Percentiles rank a stretch among this genome's conserved stretches.
phyloP scores from a whole-genome alignment of 306 rosid genomes.

The Benincasa hispida region DNA sequence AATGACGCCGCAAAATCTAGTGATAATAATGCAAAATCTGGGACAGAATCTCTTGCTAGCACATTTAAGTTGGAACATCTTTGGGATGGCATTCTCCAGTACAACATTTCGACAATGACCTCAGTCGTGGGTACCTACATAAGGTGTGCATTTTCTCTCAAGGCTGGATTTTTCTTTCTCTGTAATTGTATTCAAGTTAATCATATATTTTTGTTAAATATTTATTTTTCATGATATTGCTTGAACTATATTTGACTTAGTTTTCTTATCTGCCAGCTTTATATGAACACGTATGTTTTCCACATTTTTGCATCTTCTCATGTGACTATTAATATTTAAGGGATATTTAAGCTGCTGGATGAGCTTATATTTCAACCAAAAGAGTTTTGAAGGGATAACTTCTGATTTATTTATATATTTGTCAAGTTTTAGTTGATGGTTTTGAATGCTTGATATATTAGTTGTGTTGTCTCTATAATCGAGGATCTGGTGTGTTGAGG shows the following conservation, averaged over 20 bases:
- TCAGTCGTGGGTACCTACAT: slow-evolving; percentile 53
- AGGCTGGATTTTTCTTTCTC: neutral
- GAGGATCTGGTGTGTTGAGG: neutral
- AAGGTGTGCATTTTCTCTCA: slow-evolving; percentile 36
- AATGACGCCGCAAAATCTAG: slow-evolving; percentile 20
- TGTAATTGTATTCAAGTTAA: neutral
- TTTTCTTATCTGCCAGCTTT: neutral
- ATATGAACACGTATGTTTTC: neutral
- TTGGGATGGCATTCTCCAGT: slow-evolving; percentile 82
- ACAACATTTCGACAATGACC: slow-evolving; percentile 41
- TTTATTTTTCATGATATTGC: neutral
- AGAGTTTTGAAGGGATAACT: slow-evolving; percentile 30
- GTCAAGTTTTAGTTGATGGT: neutral
- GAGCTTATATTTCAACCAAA: slow-evolving; percentile 90
- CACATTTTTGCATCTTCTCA: neutral
- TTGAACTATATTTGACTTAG: neutral
- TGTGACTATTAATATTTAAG: neutral
- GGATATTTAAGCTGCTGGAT: slow-evolving; percentile 43
- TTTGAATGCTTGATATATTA: neutral
- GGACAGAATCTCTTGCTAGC: slow-evolving; percentile 16
- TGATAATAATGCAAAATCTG: slow-evolving; percentile 18
- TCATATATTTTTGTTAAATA: neutral
- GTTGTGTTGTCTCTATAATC: neutral
- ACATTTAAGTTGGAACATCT: slow-evolving; percentile 32
- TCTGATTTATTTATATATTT: neutral